Conservation (phyloP, 805 yeast genomes). For the Ogataea ganodermae region DNA sequence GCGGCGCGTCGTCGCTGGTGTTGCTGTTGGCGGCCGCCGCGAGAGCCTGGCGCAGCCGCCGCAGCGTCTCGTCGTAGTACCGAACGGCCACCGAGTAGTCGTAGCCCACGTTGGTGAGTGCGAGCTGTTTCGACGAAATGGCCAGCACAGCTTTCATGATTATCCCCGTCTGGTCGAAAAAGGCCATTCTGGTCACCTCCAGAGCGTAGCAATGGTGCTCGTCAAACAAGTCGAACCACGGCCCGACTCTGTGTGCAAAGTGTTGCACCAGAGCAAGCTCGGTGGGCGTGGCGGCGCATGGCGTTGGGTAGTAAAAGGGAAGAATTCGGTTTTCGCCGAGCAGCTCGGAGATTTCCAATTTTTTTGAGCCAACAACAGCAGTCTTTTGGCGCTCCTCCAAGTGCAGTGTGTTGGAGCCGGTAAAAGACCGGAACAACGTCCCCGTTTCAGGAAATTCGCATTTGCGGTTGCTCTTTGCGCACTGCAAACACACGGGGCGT, state of each 20-base stretch:
- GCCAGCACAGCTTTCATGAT: constrained; percentile 15
- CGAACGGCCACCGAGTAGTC: constrained; percentile 14
- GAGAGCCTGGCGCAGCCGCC: constrained; percentile 7
- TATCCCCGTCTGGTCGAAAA: constrained; percentile 11
- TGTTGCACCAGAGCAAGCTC: constrained; percentile 11
- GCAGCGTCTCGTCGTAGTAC: constrained; percentile 15
- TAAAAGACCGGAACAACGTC: constrained; percentile 5
- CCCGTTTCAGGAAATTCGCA: constrained; percentile 12
- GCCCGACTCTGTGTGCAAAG: constrained; percentile 12
- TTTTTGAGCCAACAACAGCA: not conserved
- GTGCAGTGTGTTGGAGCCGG: not conserved
- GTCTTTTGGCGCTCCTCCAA: not conserved
- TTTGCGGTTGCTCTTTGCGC: constrained; percentile 7
- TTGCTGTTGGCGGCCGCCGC: not conserved
- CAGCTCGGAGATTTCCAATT: constrained; percentile 4
- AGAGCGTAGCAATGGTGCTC: constrained; percentile 8
- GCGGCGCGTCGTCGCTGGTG: not conserved
- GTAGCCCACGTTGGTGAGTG: constrained; percentile 11
- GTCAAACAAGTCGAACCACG: constrained; percentile 18
- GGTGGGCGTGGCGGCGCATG: constrained; percentile 1
- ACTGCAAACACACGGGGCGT: constrained; percentile 9
- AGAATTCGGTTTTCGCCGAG: not conserved
- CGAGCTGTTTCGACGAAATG: constrained; percentile 17
- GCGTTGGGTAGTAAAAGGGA: not conserved
- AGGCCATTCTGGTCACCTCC: constrained; percentile 14